Conservation (phyloP, 768 basidiomycete species). For the Russula ochroleuca region DNA sequence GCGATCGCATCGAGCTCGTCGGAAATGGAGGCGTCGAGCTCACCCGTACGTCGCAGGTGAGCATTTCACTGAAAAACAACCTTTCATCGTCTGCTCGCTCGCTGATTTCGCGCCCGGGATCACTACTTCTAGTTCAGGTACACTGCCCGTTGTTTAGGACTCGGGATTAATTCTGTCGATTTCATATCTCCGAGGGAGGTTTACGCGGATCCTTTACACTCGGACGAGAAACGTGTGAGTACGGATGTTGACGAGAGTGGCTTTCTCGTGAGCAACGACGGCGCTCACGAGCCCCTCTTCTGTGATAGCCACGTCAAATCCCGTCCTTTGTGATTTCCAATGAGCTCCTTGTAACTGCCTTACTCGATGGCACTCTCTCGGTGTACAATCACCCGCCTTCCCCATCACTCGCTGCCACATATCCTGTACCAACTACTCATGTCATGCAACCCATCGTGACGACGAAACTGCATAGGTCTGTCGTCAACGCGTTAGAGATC, state of each 20-base stretch:
- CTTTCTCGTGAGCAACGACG: background rate
- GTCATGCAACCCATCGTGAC: slow-evolving; percentile 9
- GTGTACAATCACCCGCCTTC: slow-evolving; percentile 19
- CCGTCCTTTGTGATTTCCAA: slow-evolving; percentile 22
- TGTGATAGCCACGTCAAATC: slow-evolving; percentile 25
- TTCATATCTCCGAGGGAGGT: slow-evolving; percentile 21
- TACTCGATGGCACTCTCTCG: slow-evolving; percentile 26
- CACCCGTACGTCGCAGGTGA: slow-evolving; percentile 19
- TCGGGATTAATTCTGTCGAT: slow-evolving; percentile 22
- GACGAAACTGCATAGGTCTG: slow-evolving; percentile 22
- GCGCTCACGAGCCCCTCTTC: slow-evolving; percentile 3
- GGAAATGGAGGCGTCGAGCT: slow-evolving; percentile 19
- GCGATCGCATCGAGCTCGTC: slow-evolving; percentile 25
- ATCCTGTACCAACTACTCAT: slow-evolving; percentile 14
- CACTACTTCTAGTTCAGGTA: slow-evolving; percentile 16
- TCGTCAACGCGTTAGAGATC: slow-evolving; percentile 25
- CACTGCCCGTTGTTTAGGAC: slow-evolving; percentile 15
- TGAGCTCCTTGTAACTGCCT: slow-evolving; percentile 21
- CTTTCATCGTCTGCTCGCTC: background rate
- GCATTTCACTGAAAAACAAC: background rate
- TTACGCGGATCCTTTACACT: slow-evolving; percentile 26
- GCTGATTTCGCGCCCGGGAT: background rate
- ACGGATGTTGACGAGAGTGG: background rate
- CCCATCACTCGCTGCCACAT: background rate
- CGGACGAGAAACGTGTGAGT: slow-evolving; percentile 26